Evolutionary conservation across 2,329 filamentous ascomycete species (phyloP).

Genomic region (Penicillium brevicompactum): DNA sequence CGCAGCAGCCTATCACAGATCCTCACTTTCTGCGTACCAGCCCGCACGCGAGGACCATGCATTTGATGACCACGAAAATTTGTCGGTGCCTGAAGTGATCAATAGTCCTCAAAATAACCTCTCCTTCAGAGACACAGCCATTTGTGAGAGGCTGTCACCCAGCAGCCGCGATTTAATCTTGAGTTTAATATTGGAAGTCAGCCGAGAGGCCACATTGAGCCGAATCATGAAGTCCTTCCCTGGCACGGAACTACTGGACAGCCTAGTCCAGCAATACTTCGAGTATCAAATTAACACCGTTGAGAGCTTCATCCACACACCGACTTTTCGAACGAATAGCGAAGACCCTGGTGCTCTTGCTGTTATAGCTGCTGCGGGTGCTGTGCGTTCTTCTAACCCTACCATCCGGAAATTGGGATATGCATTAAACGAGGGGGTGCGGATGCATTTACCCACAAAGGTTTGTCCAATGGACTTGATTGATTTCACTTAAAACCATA

Average conservation of each 20-base stretch:
- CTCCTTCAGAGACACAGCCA: slow-evolving; percentile 19
- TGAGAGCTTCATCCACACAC: slow-evolving; percentile 48
- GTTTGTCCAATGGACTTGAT: slow-evolving; percentile 53
- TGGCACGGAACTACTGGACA: slow-evolving; percentile 42
- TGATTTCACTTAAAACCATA: slow-evolving; percentile 54
- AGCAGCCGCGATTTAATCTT: slow-evolving; percentile 63
- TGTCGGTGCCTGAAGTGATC: slow-evolving; percentile 29
- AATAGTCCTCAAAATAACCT: slow-evolving; percentile 23
- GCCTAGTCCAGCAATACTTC: slow-evolving; percentile 43
- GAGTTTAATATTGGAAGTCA: slow-evolving; percentile 64
- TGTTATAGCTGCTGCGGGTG: slow-evolving; percentile 41
- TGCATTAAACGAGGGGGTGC: slow-evolving; percentile 44
- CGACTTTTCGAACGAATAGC: slow-evolving; percentile 41
- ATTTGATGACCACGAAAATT: slow-evolving; percentile 28
- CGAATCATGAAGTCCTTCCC: slow-evolving; percentile 51
- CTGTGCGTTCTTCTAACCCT: slow-evolving; percentile 40
- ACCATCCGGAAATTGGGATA: slow-evolving; percentile 45
- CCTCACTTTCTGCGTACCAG: slow-evolving; percentile 32
- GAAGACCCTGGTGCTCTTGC: slow-evolving; percentile 41
- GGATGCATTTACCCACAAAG: slow-evolving; percentile 57
- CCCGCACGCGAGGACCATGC: slow-evolving; percentile 28
- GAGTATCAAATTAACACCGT: slow-evolving; percentile 28
- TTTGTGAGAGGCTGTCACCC: slow-evolving; percentile 26
- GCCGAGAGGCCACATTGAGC: slow-evolving; percentile 55
- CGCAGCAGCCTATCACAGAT: slow-evolving; percentile 31